Percentiles rank a stretch among this genome's conserved stretches.
Evolutionary conservation across 2,329 filamentous ascomycete genomes (phyloP).

Genomic region (Bipolaris sorokiniana): DNA sequence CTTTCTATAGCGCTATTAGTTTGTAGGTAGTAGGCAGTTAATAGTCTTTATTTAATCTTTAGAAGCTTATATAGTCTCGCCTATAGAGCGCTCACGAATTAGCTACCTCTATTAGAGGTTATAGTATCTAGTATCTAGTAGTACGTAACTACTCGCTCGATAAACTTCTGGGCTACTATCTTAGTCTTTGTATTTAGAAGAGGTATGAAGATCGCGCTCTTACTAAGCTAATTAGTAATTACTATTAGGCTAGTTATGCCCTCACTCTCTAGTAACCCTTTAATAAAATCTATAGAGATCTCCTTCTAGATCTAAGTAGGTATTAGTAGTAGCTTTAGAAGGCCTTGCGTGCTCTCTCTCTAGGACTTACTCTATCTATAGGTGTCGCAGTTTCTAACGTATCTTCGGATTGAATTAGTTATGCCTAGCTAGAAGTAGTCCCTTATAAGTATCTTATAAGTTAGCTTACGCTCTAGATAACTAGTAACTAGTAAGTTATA

Average conservation of each 20-base stretch:
- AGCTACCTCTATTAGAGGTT: background rate
- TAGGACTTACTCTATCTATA: background rate
- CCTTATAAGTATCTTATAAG: too few relatives aligned
- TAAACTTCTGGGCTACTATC: background rate
- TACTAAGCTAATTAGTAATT: background rate
- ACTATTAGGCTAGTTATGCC: background rate
- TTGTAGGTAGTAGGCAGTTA: conserved; percentile 5
- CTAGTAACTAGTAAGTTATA: background rate
- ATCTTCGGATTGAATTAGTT: background rate
- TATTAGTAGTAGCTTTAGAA: conserved; percentile 10
- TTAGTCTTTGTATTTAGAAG: too few relatives aligned
- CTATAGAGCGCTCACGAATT: background rate
- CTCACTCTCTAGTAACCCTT: background rate
- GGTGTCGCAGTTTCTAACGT: background rate
- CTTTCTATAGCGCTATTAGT: conserved; percentile 2
- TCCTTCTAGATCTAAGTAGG: background rate
- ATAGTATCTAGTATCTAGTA: conserved; percentile 1
- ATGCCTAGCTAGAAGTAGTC: background rate
- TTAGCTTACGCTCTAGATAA: background rate
- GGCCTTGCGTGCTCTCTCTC: background rate
- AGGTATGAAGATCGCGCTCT: background rate
- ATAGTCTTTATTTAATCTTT: conserved; percentile 1
- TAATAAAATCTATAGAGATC: conserved; percentile 10
- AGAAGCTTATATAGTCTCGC: background rate
- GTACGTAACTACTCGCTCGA: background rate